These are phyloP conservation scores for Inga laurina DNA, from an alignment of 306 rosid species.

Conservation along the genomic window DNA sequence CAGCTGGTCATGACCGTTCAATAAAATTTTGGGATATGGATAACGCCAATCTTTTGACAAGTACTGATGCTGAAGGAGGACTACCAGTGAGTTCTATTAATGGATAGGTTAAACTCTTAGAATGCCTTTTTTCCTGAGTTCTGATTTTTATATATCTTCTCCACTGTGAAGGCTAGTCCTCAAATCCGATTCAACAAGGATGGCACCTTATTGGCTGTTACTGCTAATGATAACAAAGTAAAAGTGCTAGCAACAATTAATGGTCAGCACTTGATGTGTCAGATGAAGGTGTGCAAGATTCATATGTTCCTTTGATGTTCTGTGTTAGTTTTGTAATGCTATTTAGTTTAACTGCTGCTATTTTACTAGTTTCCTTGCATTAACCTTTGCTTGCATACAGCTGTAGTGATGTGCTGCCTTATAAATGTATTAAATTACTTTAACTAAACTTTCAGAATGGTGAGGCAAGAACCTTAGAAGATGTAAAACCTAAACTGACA, in stretches of 20 bases:
- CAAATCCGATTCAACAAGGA: slow-evolving; percentile 97
- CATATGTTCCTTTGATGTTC: background rate
- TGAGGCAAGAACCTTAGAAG: slow-evolving; percentile 60
- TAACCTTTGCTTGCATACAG: background rate
- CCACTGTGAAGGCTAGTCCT: slow-evolving; percentile 70
- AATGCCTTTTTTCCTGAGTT: background rate
- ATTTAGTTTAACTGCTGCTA: background rate
- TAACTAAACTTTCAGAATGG: background rate
- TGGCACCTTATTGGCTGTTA: slow-evolving; percentile 89
- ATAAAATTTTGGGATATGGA: slow-evolving; percentile 45
- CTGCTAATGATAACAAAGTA: slow-evolving; percentile 87
- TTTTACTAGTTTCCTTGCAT: background rate
- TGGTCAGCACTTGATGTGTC: slow-evolving; percentile 56
- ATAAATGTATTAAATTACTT: background rate
- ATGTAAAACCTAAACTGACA: slow-evolving; percentile 63
- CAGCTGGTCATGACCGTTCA: slow-evolving; percentile 58
- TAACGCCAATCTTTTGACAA: slow-evolving; percentile 70
- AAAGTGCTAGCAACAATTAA: slow-evolving; percentile 81
- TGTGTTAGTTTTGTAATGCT: background rate
- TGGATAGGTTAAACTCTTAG: slow-evolving; percentile 24
- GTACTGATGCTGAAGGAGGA: slow-evolving; percentile 95
- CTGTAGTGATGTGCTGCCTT: background rate
- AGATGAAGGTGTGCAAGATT: background rate
- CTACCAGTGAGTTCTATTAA: slow-evolving; percentile 72
- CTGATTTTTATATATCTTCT: background rate